phyloP scores from a whole-genome alignment of 495 filamentous ascomycete species.

The Penicillium antarcticum region DNA sequence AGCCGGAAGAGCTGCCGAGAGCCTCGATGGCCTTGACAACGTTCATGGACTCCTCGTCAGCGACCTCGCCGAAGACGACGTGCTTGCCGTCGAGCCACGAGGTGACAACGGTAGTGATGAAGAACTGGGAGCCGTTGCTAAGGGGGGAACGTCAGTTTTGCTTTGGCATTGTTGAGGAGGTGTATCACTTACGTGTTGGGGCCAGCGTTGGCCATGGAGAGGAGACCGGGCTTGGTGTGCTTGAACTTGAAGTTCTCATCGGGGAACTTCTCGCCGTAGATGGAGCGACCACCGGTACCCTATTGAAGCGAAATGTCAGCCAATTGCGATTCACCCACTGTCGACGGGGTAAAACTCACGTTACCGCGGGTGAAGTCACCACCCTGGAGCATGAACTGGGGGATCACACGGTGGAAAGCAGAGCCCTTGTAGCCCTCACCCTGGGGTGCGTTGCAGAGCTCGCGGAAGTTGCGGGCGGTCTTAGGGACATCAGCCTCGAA shows the following conservation, averaged over 20 bases:
- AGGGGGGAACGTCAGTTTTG: conserved; percentile 1
- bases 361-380: conserved; percentile 96
- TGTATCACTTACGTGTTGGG: conserved; percentile 63
- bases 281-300: conserved; percentile 91
- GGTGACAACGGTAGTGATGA: conserved; percentile 90
- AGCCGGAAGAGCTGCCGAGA: conserved; percentile 59
- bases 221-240: conserved; percentile 82
- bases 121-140: conserved; percentile 98
- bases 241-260: conserved; percentile 91
- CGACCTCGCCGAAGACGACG: conserved; percentile 96
- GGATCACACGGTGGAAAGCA: conserved; percentile 94
- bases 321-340: not conserved
- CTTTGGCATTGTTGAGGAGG: not conserved
- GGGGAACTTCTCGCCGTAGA: conserved; percentile 95
- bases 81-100: conserved; percentile 95
- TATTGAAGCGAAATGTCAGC: conserved; percentile 7
- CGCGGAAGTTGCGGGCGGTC: conserved; percentile 94
- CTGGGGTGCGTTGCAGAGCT: conserved; percentile 90
- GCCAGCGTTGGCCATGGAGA: conserved; percentile 97
- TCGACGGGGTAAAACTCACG: conserved; percentile 46
- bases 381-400: conserved; percentile 98
- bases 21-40: conserved; percentile 74
- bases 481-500: conserved; percentile 86
- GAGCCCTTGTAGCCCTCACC: conserved; percentile 88
- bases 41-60: conserved; percentile 56